Evolutionary conservation across 495 filamentous ascomycete genomes (phyloP).

Genomic region (Penicillium coffeae): DNA sequence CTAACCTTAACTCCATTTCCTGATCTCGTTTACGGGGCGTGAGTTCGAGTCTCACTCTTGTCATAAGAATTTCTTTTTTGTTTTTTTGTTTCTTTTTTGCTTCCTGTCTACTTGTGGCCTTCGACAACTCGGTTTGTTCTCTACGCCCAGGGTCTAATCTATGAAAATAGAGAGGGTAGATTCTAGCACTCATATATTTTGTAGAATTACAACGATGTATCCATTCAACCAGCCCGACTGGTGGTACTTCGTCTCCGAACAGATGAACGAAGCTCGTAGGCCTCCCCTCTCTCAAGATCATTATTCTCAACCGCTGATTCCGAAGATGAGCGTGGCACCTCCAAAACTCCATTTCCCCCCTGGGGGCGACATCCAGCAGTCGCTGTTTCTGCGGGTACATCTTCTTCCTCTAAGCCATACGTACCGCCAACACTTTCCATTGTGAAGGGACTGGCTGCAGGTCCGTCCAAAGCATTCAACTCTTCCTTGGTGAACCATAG

Average conservation of each 20-base stretch:
- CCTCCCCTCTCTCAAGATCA: constrained; percentile 41
- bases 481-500: constrained; percentile 64
- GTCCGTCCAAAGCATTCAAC: constrained; percentile 67
- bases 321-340: constrained; percentile 15
- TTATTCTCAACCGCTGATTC: constrained; percentile 29
- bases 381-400: constrained; percentile 5
- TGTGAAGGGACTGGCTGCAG: constrained; percentile 78
- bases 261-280: constrained; percentile 28
- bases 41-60: constrained; percentile 10
- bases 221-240: constrained; percentile 16
- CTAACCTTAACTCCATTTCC: constrained; percentile 22
- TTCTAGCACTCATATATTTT: too few species aligned
- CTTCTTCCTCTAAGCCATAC: constrained; percentile 46
- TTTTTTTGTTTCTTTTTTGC: not conserved
- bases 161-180: too few species aligned
- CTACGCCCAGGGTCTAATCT: too few species aligned
- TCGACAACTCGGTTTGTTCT: too few species aligned
- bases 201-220: not conserved
- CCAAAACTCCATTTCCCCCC: constrained; percentile 16
- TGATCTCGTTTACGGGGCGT: constrained; percentile 8
- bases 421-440: constrained; percentile 80
- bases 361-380: constrained; percentile 7
- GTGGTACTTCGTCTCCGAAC: constrained; percentile 28
- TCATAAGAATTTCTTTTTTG: constrained; percentile 4
- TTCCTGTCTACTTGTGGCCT: too few species aligned